These are phyloP conservation scores for Entoloma clypeatum DNA, from an alignment of 1,284 basidiomycete species.

Conservation along the genomic window DNA sequence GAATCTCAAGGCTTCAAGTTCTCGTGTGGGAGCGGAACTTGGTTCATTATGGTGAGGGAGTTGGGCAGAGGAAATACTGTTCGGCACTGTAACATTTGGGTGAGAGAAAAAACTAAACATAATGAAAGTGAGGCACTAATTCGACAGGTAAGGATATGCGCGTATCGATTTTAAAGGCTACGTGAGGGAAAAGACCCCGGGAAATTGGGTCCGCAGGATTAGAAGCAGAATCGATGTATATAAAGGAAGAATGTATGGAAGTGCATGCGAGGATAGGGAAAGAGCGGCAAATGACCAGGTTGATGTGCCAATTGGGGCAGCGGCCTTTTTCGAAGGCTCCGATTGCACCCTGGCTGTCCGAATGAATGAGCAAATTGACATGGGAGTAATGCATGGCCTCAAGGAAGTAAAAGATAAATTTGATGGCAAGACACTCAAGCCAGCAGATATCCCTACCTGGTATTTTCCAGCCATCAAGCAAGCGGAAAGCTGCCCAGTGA, in stretches of 20 bases:
- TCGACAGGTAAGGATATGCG: not conserved
- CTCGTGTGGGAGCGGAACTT: too few relatives aligned
- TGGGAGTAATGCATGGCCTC: not conserved
- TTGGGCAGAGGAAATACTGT: too few relatives aligned
- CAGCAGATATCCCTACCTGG: slow-evolving; percentile 3
- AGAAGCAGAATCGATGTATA: not conserved
- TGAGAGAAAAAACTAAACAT: not conserved
- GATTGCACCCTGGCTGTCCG: slow-evolving; percentile 2
- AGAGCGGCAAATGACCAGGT: too few relatives aligned
- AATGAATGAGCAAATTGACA: not conserved
- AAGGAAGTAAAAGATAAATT: not conserved
- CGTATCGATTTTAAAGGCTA: not conserved
- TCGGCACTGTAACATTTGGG: too few relatives aligned
- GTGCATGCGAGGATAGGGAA: not conserved
- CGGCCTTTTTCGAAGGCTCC: slow-evolving; percentile 1
- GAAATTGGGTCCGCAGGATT: slow-evolving; percentile 2
- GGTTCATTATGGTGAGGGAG: too few relatives aligned
- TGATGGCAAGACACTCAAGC: slow-evolving; percentile 2
- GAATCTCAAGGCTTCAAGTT: too few relatives aligned
- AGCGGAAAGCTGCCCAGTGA: slow-evolving; percentile 3
- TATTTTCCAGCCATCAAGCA: not conserved
- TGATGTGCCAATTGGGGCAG: slow-evolving; percentile 1
- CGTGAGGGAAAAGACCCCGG: not conserved
- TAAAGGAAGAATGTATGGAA: not conserved
- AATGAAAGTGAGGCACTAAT: not conserved